Evolutionary conservation across 495 filamentous ascomycete genomes (phyloP), one percentile per base, ranked within the genome.

Genomic region (Saxophila tyrrhenica): DNA sequence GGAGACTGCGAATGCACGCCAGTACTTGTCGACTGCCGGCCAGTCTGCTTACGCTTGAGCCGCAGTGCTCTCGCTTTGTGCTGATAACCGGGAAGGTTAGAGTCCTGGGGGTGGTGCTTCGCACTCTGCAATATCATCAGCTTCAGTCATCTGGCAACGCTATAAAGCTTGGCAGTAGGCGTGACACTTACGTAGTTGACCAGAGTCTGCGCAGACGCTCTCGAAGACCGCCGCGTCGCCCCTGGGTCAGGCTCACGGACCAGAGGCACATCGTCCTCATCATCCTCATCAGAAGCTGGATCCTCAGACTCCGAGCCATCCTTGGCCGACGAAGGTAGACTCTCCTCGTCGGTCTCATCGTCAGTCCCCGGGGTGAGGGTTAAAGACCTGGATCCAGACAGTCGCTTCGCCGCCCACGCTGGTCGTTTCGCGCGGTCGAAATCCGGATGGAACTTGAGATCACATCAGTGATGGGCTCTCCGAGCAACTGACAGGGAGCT

Each of bases 401-500:
- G 8, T 44, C 41, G 41, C 41, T 17, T 21, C 2, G 20, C 39
- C 43, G 41, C 19, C 2, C 35, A 19, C 15, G 2, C n/a, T n/a
- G 19, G 29, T 5, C 32, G 53, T 5, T 25, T 32, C 16, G 19
- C 16, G n/a, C 8, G 11, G 20, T 35, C 48, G 23, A 50, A 35
- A 5, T 5, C 5, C 29, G 48, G 32, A 32, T 53, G 50, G 50
- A 48, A 24, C 11, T n/a, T 35, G 21, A 10, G 29, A 20, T 11
- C 20, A 43, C 9, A 19, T 41, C n/a, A 44, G 41, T 21, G 5
- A 5, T 3, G 7, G 3, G 16, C 17, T n/a, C 8, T 8, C 41
- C 7, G 17, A 44, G 7, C 41, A 44, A 44, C 8, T n/a, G 9
- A 44, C 15, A 21, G 17, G 62, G 60, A 38, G 67, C 68, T 23